Evolutionary conservation across 495 filamentous ascomycete species (phyloP), one percentile per base, ranked within the genome.

Genomic region (Neurospora sp.): DNA sequence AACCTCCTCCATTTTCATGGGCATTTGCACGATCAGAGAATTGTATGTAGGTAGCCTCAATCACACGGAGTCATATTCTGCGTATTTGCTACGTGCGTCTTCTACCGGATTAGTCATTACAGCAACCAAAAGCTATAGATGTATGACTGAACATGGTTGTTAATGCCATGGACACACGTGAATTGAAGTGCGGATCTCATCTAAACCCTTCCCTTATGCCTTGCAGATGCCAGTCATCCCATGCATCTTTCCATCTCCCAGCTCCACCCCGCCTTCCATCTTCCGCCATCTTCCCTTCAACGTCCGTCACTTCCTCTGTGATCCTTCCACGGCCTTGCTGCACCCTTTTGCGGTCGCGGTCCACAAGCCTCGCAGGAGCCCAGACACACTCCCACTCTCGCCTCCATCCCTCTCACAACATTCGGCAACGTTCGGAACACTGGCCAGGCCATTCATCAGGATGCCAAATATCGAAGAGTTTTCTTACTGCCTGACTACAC

Each of bases 311-410:
- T n/a, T 46, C 8, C 40, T 41, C 1, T 9, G 3, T 22, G 10
- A 22, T 22, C 0, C 0, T 22, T 53, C n/a, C 10, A 53, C 10
- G 46, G 0, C 1, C 10, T 5, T 48, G 5, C 0, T 31, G 27
- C 27, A 31, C 27, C 27, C 27, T 0, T 27, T 31, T 48, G 46
- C 1, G 4, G 42, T 46, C n/a, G n/a, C n/a, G 3, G 10, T 22
- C n/a, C 0, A n/a, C n/a, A 48, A 48, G 1, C 9, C 20, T 5
- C n/a, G 9, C 1, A 11, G 46, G 0, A 22, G 4, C n/a, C 0
- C 20, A 5, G 0, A 5, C 9, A 12, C 9, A 53, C 0, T 53
- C n/a, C 10, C 10, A 22, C n/a, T 22, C 46, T 22, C 20, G 0
- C 3, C 46, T 53, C 46, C n/a, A 0, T 53, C 4, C 8, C 42